A percentile compares a stretch with the other conserved stretches of the same genome.
Conservation (phyloP, 768 basidiomycete genomes). For the Phaffia tasmanica region DNA sequence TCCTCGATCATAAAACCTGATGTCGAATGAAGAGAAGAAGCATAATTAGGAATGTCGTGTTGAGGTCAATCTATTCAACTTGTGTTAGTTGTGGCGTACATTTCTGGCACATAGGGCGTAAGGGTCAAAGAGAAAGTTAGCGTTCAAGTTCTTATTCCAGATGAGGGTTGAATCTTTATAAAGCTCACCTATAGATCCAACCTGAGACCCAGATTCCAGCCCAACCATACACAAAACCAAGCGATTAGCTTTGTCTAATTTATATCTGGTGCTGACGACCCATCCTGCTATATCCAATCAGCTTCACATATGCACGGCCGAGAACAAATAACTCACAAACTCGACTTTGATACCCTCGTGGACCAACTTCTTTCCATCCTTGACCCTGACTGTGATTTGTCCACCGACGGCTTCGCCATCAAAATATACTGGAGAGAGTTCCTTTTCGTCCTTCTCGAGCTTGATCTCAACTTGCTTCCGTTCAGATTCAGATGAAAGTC, state of each 20-base stretch:
- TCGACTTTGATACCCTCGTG: constrained; percentile 98
- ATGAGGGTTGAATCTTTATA: background rate
- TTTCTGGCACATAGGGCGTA: background rate
- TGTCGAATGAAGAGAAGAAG: background rate
- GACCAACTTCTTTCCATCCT: constrained; percentile 86
- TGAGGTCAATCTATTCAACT: background rate
- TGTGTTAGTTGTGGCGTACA: background rate
- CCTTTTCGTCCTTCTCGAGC: constrained; percentile 70
- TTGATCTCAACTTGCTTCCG: constrained; percentile 85
- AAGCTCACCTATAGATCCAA: constrained; percentile 21
- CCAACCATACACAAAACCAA: background rate
- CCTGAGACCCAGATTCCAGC: background rate
- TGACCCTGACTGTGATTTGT: constrained; percentile 74
- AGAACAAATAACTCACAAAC: constrained; percentile 62
- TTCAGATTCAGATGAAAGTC: constrained; percentile 72
- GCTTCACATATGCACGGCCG: background rate
- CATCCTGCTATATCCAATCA: background rate
- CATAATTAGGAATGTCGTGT: too few relatives aligned
- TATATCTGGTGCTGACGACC: too few relatives aligned
- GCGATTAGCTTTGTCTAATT: too few relatives aligned
- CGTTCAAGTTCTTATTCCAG: too few relatives aligned
- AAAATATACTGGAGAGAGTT: constrained; percentile 80
- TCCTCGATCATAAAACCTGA: constrained; percentile 82
- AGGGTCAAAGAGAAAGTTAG: too few relatives aligned
- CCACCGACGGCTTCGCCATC: constrained; percentile 89